Conservation (phyloP, 352 stramenopile species). For the Thraustochytrium sp. region DNA sequence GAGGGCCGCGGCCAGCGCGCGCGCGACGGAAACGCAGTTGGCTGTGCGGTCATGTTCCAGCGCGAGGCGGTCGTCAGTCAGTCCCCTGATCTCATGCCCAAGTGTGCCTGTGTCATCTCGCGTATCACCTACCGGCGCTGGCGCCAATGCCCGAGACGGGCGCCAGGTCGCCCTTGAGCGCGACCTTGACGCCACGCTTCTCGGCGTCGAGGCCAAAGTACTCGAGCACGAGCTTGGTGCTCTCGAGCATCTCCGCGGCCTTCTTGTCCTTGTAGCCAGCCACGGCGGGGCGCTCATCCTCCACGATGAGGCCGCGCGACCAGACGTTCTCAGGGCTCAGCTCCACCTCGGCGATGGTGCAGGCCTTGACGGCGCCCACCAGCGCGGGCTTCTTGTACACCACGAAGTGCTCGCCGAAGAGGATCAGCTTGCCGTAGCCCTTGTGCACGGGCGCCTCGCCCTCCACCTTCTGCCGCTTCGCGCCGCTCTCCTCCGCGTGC, state of each 20-base stretch:
- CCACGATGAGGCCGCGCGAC: conserved; percentile 53
- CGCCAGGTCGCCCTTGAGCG: conserved; percentile 60
- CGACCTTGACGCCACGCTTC: conserved; percentile 54
- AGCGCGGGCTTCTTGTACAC: conserved; percentile 65
- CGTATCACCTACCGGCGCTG: conserved; percentile 48
- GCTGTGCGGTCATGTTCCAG: conserved; percentile 31
- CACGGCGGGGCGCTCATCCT: conserved; percentile 62
- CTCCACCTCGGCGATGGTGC: conserved; percentile 58
- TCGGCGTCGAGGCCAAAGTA: conserved; percentile 57
- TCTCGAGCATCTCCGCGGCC: conserved; percentile 57
- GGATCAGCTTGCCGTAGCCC: conserved; percentile 63
- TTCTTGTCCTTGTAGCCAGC: conserved; percentile 64
- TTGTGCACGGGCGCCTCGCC: conserved; percentile 4
- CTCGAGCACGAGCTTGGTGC: conserved; percentile 57
- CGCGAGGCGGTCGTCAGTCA: no score
- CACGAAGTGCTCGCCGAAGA: conserved; percentile 67
- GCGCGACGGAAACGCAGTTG: conserved; percentile 59
- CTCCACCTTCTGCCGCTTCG: conserved; percentile 8
- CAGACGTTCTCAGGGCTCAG: conserved; percentile 44
- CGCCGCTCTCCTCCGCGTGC: not conserved
- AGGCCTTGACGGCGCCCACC: conserved; percentile 59
- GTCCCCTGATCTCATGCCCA: not conserved
- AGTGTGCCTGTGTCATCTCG: not conserved
- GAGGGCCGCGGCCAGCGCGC: conserved; percentile 56
- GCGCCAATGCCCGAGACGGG: conserved; percentile 61